These are phyloP conservation scores for Senna siamea DNA, from an alignment of 306 rosid species.

Conservation along the genomic window DNA sequence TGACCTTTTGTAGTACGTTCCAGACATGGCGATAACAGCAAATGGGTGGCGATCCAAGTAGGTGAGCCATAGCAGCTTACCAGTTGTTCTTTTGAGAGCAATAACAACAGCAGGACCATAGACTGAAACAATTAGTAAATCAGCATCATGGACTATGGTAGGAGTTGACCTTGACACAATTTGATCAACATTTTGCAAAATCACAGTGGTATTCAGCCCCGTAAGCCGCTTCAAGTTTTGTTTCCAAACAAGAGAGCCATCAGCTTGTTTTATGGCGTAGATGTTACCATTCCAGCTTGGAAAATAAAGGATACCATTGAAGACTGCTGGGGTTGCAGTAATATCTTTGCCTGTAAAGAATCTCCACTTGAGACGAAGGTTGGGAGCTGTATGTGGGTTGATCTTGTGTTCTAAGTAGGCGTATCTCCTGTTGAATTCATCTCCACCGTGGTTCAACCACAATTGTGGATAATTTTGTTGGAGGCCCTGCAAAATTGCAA, in stretches of 20 bases:
- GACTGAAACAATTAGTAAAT: not conserved
- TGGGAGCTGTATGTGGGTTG: slow-evolving; percentile 38
- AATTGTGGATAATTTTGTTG: slow-evolving; percentile 25
- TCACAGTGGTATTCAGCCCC: slow-evolving; percentile 47
- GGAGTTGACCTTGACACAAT: slow-evolving; percentile 61
- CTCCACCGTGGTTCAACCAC: slow-evolving; percentile 75
- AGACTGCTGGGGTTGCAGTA: slow-evolving; percentile 60
- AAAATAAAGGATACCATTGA: slow-evolving; percentile 51
- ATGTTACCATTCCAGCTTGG: slow-evolving; percentile 70
- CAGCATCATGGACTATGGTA: slow-evolving; percentile 39
- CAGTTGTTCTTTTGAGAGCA: slow-evolving; percentile 52
- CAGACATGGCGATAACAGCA: slow-evolving; percentile 60
- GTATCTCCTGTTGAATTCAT: slow-evolving; percentile 63
- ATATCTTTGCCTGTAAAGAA: slow-evolving; percentile 62
- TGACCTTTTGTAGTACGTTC: slow-evolving; percentile 60
- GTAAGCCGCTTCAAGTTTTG: slow-evolving; percentile 46
- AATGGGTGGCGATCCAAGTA: slow-evolving; percentile 40
- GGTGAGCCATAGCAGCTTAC: slow-evolving; percentile 55
- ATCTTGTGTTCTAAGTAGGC: slow-evolving; percentile 59
- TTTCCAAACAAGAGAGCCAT: slow-evolving; percentile 28
- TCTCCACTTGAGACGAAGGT: slow-evolving; percentile 56
- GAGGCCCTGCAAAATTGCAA: not conserved
- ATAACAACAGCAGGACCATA: slow-evolving; percentile 63
- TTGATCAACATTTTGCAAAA: slow-evolving; percentile 32
- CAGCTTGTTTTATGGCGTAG: slow-evolving; percentile 44